Percentiles rank a stretch among this genome's conserved stretches.
These are phyloP conservation scores for Santalum album DNA, from an alignment of 164 flowering plant genomes.

Conservation along the genomic window DNA sequence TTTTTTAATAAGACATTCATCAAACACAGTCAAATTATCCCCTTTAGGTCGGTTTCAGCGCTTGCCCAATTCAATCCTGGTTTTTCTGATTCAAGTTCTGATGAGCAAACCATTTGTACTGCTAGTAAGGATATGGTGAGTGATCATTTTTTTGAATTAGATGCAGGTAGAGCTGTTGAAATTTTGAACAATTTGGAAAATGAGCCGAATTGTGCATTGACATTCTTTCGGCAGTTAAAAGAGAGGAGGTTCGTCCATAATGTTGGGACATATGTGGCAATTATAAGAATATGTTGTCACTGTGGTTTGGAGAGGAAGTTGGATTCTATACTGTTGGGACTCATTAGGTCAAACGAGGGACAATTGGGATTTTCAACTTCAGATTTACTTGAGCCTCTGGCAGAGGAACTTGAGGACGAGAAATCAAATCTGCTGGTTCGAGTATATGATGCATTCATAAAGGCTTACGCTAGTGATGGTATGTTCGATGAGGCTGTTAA, in stretches of 20 bases:
- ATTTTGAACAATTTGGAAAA: constrained; percentile 26
- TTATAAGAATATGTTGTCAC: constrained; percentile 39
- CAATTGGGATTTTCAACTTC: constrained; percentile 24
- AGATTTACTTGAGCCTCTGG: constrained; percentile 36
- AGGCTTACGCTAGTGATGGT: constrained; percentile 33
- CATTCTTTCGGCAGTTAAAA: constrained; percentile 35
- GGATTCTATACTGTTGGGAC: constrained; percentile 38
- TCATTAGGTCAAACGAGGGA: constrained; percentile 25
- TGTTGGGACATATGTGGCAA: constrained; percentile 31
- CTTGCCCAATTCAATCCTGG: neutral
- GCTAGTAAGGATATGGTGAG: neutral
- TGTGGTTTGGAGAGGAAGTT: constrained; percentile 35
- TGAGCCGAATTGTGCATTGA: constrained; percentile 45
- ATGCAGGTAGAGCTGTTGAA: constrained; percentile 24
- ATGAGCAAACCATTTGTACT: neutral
- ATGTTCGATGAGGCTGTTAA: constrained; percentile 65
- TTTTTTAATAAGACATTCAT: neutral
- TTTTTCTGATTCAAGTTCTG: constrained; percentile 1
- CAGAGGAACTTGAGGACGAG: constrained; percentile 13
- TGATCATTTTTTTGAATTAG: constrained; percentile 12
- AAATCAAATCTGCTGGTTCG: constrained; percentile 10
- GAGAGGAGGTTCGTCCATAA: constrained; percentile 38
- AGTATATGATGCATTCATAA: constrained; percentile 42
- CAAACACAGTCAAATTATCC: neutral
- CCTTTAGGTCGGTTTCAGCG: neutral